These are phyloP conservation scores for Iris pallida DNA, from an alignment of 116 monocot genomes.

Conservation along the genomic window DNA sequence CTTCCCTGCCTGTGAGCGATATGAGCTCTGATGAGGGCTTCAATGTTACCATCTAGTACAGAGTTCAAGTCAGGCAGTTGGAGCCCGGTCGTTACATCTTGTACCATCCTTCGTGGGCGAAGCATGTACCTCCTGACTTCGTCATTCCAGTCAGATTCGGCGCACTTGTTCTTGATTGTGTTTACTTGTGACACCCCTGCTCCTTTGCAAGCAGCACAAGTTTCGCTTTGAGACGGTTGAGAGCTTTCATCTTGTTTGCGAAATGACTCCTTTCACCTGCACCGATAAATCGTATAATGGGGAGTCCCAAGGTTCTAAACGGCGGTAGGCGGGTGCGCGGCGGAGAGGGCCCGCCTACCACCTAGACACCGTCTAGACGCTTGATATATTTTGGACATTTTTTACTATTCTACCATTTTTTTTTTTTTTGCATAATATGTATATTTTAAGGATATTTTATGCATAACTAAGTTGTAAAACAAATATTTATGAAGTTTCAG, in stretches of 20 bases:
- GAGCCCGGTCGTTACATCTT: slow-evolving; percentile 60
- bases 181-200: slow-evolving; percentile 20
- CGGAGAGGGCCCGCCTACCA: no score
- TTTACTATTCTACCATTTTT: no score
- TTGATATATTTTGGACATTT: no score
- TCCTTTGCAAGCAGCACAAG: slow-evolving; percentile 48
- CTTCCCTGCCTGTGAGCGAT: slow-evolving; percentile 34
- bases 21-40: slow-evolving; percentile 54
- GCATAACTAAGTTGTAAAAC: no score
- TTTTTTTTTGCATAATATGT: no score
- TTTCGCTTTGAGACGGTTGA: slow-evolving; percentile 70
- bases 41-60: slow-evolving; percentile 68
- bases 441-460: no score
- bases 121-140: slow-evolving; percentile 54
- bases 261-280: slow-evolving; percentile 83
- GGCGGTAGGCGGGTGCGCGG: no score
- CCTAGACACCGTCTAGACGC: no score
- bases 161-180: slow-evolving; percentile 8
- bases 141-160: slow-evolving; percentile 11
- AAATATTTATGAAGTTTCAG: no score
- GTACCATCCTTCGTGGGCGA: slow-evolving; percentile 44
- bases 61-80: slow-evolving; percentile 50
- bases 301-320: no score
- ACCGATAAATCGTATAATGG: background rate
- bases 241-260: slow-evolving; percentile 67